These are phyloP conservation scores for Apiospora phragmitis DNA, from an alignment of 2,329 filamentous ascomycete genomes.

Conservation along the genomic window DNA sequence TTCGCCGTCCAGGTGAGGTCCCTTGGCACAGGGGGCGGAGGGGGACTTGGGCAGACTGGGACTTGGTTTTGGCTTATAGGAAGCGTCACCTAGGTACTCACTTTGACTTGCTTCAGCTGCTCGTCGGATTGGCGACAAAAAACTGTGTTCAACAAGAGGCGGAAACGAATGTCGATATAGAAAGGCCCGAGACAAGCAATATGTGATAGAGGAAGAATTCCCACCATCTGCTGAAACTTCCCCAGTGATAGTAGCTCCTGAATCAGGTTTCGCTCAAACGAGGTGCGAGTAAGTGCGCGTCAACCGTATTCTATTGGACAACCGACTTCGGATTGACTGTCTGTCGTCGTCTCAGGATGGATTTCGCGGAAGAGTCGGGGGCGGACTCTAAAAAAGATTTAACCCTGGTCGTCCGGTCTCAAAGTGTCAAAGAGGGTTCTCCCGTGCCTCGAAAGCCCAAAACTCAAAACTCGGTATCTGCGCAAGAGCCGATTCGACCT, in stretches of 20 bases:
- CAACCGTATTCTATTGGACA: conserved; percentile 7
- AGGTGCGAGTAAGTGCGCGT: conserved; percentile 7
- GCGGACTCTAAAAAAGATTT: conserved; percentile 8
- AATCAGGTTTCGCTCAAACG: conserved; percentile 6
- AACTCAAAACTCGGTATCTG: not conserved
- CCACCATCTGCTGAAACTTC: not conserved
- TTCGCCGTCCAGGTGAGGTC: not conserved
- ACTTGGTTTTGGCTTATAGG: not conserved
- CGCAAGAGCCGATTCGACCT: not conserved
- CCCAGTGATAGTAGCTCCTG: not conserved
- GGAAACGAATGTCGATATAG: not conserved
- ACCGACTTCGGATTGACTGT: not conserved
- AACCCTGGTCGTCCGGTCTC: conserved; percentile 5
- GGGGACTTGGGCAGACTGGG: not conserved
- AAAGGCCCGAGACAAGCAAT: not conserved
- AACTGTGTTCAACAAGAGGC: not conserved
- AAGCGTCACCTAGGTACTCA: not conserved
- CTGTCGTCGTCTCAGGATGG: conserved; percentile 12
- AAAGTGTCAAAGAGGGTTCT: conserved; percentile 7
- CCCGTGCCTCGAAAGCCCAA: not conserved
- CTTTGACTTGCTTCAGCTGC: not conserved
- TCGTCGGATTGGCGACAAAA: not conserved
- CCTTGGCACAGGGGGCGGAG: not conserved
- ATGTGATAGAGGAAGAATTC: not conserved
- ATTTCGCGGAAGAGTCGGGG: conserved; percentile 4